phyloP scores from a whole-genome alignment of 352 stramenopile genomes.

The Saprolegnia diclina region DNA sequence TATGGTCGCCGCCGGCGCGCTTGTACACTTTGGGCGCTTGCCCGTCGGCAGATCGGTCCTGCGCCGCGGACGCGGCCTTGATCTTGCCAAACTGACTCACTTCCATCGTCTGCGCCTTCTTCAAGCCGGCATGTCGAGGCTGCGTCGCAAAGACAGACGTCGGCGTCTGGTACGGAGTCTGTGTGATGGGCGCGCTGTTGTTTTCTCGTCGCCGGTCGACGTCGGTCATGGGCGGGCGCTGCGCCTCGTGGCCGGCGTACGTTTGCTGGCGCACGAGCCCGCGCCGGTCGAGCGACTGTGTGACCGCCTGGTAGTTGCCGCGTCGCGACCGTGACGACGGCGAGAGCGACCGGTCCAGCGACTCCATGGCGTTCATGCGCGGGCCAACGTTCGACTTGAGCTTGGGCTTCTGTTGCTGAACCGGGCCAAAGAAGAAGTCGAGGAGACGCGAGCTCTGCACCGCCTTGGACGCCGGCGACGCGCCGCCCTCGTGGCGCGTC shows the following conservation, averaged over 20 bases:
- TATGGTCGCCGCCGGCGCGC: neutral
- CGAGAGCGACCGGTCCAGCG: neutral
- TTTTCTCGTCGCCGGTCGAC: constrained; percentile 4
- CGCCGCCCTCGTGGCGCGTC: neutral
- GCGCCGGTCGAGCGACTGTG: constrained; percentile 1
- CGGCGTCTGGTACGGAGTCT: neutral
- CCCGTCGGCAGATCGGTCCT: neutral
- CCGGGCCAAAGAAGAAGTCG: constrained; percentile 11
- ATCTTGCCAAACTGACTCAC: constrained; percentile 16
- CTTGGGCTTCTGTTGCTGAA: constrained; percentile 4
- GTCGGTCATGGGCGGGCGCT: neutral
- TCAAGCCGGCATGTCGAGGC: neutral
- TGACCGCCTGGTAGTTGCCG: neutral
- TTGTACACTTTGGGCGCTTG: constrained; percentile 7
- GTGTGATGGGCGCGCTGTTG: constrained; percentile 8
- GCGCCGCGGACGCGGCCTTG: neutral
- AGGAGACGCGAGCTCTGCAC: constrained; percentile 3
- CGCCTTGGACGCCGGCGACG: neutral
- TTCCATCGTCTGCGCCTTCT: constrained; percentile 14
- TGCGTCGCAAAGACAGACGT: constrained; percentile 10
- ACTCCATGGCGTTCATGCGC: constrained; percentile 4
- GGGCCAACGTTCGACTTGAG: constrained; percentile 16
- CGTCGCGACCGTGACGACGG: neutral
- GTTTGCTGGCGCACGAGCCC: constrained; percentile 2
- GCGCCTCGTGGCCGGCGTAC: neutral